These are phyloP conservation scores for Wickerhamia fluorescens DNA, from an alignment of 805 yeast species.

Conservation along the genomic window DNA sequence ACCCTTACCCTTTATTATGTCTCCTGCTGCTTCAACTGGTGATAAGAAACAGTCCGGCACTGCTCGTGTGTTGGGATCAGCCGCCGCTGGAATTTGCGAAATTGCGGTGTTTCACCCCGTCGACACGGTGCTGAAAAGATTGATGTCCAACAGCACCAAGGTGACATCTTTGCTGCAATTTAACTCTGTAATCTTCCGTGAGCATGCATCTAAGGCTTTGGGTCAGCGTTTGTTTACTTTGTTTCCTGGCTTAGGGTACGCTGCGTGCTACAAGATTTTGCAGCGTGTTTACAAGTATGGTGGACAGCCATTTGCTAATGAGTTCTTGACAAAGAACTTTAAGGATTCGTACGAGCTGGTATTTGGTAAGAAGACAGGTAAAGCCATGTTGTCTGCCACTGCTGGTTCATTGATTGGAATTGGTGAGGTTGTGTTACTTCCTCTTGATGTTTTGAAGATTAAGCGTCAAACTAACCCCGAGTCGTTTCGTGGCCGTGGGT, in stretches of 20 bases:
- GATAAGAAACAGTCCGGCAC: constrained; percentile 83
- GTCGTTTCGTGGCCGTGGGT: constrained; percentile 97
- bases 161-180: constrained; percentile 59
- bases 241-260: constrained; percentile 97
- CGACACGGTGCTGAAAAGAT: constrained; percentile 94
- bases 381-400: constrained; percentile 93
- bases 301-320: constrained; percentile 98
- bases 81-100: constrained; percentile 95
- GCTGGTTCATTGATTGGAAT: constrained; percentile 97
- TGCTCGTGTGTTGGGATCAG: constrained; percentile 95
- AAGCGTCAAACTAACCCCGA: constrained; percentile 99
- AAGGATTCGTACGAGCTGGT: constrained; percentile 59
- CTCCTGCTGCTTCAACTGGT: constrained; percentile 27
- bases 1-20: constrained; percentile 21
- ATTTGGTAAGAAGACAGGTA: constrained; percentile 93
- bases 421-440: constrained; percentile 93
- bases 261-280: constrained; percentile 91
- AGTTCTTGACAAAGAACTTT: constrained; percentile 73
- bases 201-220: constrained; percentile 65
- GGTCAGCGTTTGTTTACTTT: constrained; percentile 70
- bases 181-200: constrained; percentile 81
- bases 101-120: constrained; percentile 97
- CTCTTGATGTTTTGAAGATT: constrained; percentile 93
- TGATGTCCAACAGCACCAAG: constrained; percentile 74
- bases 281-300: constrained; percentile 99